Conservation (phyloP, 495 filamentous ascomycete genomes). For the Platismatia glauca region DNA sequence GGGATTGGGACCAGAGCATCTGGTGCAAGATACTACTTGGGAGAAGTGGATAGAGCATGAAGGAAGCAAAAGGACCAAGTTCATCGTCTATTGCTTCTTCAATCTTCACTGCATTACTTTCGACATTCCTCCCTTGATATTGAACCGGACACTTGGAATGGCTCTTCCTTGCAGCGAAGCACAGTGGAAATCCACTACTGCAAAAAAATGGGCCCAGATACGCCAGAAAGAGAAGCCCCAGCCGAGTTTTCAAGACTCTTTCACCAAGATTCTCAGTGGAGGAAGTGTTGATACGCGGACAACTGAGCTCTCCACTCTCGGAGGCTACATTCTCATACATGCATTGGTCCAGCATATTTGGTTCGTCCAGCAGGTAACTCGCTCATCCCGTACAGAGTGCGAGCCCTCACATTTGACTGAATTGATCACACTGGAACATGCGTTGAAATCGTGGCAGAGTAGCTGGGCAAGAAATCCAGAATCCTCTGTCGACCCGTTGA, state of each 20-base stretch:
- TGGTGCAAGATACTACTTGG: not conserved
- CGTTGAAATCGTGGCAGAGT: not conserved
- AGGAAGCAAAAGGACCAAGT: constrained; percentile 5
- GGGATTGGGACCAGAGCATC: not conserved
- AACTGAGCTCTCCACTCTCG: not conserved
- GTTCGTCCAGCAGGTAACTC: not conserved
- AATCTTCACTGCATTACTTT: constrained; percentile 2
- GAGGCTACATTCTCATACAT: constrained; percentile 2
- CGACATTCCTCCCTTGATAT: constrained; percentile 2
- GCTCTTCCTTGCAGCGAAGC: constrained; percentile 1
- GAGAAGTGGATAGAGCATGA: not conserved
- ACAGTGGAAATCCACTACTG: not conserved
- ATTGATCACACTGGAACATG: not conserved
- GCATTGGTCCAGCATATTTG: constrained; percentile 1
- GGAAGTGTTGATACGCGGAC: not conserved
- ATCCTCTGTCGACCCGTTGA: not conserved
- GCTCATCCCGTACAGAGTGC: not conserved
- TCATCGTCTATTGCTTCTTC: constrained; percentile 4
- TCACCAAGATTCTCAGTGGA: not conserved
- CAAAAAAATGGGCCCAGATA: not conserved
- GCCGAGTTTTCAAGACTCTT: not conserved
- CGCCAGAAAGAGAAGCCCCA: not conserved
- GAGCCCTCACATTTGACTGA: not conserved
- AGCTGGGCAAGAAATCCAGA: constrained; percentile 2
- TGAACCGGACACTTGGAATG: not conserved